These are phyloP conservation scores for Suhomyces taliae DNA, from an alignment of 1,139 yeast genomes.

Conservation along the genomic window DNA sequence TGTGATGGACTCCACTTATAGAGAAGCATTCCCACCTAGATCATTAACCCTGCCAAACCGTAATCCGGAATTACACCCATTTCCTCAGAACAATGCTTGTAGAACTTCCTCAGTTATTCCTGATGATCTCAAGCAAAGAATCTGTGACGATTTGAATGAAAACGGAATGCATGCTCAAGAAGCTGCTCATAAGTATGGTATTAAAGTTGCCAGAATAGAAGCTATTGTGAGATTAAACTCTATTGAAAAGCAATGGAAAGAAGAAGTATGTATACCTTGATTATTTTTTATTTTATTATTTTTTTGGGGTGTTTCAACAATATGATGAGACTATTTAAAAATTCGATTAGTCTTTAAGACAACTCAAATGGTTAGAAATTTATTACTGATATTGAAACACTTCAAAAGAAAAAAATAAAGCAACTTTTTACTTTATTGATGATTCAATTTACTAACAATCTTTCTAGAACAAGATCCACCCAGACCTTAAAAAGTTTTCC, in stretches of 20 bases:
- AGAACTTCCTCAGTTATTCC: constrained; percentile 65
- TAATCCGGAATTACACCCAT: constrained; percentile 59
- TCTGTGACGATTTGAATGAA: constrained; percentile 55
- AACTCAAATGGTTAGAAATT: constrained; percentile 53
- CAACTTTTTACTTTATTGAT: background rate
- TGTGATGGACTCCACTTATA: constrained; percentile 22
- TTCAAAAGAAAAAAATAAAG: background rate
- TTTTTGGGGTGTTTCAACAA: background rate
- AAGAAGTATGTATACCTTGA: constrained; percentile 52
- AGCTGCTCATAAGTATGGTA: constrained; percentile 75
- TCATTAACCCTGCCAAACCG: constrained; percentile 17
- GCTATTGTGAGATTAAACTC: constrained; percentile 71
- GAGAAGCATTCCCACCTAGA: constrained; percentile 13
- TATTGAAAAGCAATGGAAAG: constrained; percentile 62
- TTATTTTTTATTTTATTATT: background rate
- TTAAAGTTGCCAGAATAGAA: constrained; percentile 82
- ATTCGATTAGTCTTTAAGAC: constrained; percentile 87
- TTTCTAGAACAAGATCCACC: constrained; percentile 41
- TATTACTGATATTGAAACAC: constrained; percentile 18
- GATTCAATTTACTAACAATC: constrained; percentile 29
- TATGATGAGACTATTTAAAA: constrained; percentile 48
- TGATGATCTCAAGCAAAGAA: constrained; percentile 55
- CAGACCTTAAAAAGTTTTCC: constrained; percentile 58
- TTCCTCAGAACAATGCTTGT: constrained; percentile 72
- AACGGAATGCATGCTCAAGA: constrained; percentile 63